Conservation (phyloP, 495 filamentous ascomycete species). For the Hypoxylon crocopeplum region DNA sequence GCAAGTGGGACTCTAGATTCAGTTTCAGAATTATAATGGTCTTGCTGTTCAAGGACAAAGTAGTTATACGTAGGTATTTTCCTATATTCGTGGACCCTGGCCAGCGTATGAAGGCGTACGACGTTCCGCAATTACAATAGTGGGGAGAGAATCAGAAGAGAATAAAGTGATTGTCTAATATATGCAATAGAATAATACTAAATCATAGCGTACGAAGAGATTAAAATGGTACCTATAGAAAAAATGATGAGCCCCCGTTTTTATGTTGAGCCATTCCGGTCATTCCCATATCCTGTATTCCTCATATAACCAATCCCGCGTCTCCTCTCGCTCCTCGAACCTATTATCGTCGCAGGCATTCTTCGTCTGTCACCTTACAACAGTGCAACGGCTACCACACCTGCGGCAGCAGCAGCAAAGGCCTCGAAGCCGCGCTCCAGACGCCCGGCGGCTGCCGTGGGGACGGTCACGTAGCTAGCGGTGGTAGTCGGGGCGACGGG, state of each 20-base stretch:
- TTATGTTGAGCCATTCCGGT: no score
- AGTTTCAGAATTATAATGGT: no score
- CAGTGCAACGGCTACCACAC: constrained; percentile 13
- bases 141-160: not conserved
- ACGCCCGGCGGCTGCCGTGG: constrained; percentile 29
- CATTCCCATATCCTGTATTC: no score
- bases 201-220: not conserved
- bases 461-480: constrained; percentile 11
- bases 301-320: no score
- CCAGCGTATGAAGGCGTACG: no score
- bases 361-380: constrained; percentile 12
- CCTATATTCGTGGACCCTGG: no score
- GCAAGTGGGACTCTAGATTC: no score
- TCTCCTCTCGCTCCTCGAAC: not conserved
- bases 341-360: not conserved
- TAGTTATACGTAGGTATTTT: no score
- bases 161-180: not conserved
- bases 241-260: no score
- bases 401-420: constrained; percentile 21
- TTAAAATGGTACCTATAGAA: not conserved
- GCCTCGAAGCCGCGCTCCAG: constrained; percentile 23
- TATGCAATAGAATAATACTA: not conserved
- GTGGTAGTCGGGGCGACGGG: constrained; percentile 11
- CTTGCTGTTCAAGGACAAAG: no score
- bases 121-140: no score